Conservation (phyloP, 106 monocot species). For the Xerophyta viscosa region DNA sequence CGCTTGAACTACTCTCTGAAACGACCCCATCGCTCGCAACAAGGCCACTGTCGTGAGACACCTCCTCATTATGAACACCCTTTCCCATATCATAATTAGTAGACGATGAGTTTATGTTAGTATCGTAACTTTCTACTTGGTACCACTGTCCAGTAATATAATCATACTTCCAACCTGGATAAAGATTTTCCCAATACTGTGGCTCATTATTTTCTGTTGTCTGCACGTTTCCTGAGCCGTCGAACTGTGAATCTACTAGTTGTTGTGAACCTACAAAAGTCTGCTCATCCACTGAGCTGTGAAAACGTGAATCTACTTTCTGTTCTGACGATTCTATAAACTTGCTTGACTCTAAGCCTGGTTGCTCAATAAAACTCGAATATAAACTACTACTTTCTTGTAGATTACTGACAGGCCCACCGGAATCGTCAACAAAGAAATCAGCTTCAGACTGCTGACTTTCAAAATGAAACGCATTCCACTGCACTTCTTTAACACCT, state of each 20-base stretch:
- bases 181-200: constrained; percentile 73
- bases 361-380: constrained; percentile 10
- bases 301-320: not conserved
- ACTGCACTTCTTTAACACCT: constrained; percentile 74
- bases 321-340: not conserved
- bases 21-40: constrained; percentile 9
- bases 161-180: constrained; percentile 95
- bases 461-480: constrained; percentile 53
- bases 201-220: constrained; percentile 34
- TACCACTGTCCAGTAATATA: constrained; percentile 44
- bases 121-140: constrained; percentile 39
- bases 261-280: constrained; percentile 8
- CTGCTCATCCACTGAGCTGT: not conserved
- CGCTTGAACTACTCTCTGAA: constrained; percentile 19
- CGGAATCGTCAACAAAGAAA: constrained; percentile 19
- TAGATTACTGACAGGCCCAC: not conserved
- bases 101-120: not conserved
- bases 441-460: constrained; percentile 29
- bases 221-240: not conserved
- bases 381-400: not conserved
- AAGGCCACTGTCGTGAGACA: not conserved
- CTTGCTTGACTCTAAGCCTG: constrained; percentile 7
- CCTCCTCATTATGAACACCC: not conserved
- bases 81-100: not conserved
- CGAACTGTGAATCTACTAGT: not conserved